Percentiles rank a stretch among this genome's conserved stretches.
Evolutionary conservation across 2,329 filamentous ascomycete species (phyloP).

Genomic region (Sporothrix pseudoabietina): DNA sequence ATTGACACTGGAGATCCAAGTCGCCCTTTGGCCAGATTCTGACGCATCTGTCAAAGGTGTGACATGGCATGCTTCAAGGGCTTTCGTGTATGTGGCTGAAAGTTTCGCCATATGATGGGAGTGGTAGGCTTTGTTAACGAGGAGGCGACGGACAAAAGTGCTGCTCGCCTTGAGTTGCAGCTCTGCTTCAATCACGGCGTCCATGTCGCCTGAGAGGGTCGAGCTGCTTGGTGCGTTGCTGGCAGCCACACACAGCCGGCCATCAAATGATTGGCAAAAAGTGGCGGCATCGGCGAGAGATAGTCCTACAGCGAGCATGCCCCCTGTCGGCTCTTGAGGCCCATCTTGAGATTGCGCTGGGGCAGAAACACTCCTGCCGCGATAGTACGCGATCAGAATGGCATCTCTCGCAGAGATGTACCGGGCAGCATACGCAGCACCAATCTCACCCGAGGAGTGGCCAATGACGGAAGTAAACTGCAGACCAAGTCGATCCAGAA

Average conservation of each 20-base stretch:
- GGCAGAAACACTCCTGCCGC: constrained; percentile 26
- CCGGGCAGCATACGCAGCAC: constrained; percentile 40
- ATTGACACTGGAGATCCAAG: constrained; percentile 36
- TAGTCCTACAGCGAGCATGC: constrained; percentile 49
- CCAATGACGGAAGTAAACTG: constrained; percentile 38
- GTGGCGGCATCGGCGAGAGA: constrained; percentile 41
- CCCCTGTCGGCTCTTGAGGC: constrained; percentile 43
- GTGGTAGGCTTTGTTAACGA: constrained; percentile 45
- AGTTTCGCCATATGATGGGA: constrained; percentile 42
- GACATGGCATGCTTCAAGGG: constrained; percentile 26
- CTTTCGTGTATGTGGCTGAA: constrained; percentile 35
- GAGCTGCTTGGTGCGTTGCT: constrained; percentile 40
- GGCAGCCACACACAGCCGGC: constrained; percentile 24
- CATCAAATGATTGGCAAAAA: constrained; percentile 37
- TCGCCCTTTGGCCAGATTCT: background rate
- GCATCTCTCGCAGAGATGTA: constrained; percentile 35
- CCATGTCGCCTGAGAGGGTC: constrained; percentile 48
- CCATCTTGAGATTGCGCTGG: background rate
- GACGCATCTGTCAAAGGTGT: constrained; percentile 6
- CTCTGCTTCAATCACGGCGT: constrained; percentile 28
- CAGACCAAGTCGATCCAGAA: constrained; percentile 38
- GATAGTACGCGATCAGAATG: constrained; percentile 36
- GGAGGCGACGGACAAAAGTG: constrained; percentile 42
- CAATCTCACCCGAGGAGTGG: constrained; percentile 45
- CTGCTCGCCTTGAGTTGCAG: constrained; percentile 38